These are phyloP conservation scores for Saussurea involucrata DNA, from an alignment of 129 eudicot species.

Conservation along the genomic window DNA sequence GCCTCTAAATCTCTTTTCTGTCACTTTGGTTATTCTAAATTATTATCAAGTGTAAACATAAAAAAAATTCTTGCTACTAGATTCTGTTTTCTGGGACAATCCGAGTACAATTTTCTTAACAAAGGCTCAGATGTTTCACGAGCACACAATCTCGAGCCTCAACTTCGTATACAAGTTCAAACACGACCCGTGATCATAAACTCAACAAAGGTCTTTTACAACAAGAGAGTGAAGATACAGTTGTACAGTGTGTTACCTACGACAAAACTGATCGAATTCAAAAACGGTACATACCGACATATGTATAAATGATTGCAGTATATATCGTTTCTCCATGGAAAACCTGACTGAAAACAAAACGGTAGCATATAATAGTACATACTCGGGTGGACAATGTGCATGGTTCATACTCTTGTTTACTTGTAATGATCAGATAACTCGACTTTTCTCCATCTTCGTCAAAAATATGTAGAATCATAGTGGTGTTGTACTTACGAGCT, in stretches of 20 bases:
- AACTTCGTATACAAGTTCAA: background rate
- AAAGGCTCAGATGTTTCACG: background rate
- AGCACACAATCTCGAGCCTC: background rate
- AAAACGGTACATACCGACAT: background rate
- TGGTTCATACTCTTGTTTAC: background rate
- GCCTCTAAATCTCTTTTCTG: too few relatives aligned
- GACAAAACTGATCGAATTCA: constrained; percentile 13
- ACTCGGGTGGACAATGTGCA: constrained; percentile 2
- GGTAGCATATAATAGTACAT: background rate
- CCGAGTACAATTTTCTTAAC: background rate
- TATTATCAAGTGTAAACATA: too few relatives aligned
- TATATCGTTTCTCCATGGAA: background rate
- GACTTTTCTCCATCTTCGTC: background rate
- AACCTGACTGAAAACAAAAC: background rate
- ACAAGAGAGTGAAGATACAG: background rate
- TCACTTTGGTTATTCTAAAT: too few relatives aligned
- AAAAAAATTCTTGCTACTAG: too few relatives aligned
- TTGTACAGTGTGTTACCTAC: background rate
- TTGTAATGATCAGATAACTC: background rate
- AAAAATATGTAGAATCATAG: background rate
- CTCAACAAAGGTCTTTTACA: background rate
- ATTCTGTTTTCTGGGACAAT: too few relatives aligned
- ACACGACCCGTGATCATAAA: background rate
- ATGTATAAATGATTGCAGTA: background rate
- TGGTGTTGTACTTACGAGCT: background rate